Conservation (phyloP, 2,329 filamentous ascomycete genomes). For the Rosellinia necatrix region DNA sequence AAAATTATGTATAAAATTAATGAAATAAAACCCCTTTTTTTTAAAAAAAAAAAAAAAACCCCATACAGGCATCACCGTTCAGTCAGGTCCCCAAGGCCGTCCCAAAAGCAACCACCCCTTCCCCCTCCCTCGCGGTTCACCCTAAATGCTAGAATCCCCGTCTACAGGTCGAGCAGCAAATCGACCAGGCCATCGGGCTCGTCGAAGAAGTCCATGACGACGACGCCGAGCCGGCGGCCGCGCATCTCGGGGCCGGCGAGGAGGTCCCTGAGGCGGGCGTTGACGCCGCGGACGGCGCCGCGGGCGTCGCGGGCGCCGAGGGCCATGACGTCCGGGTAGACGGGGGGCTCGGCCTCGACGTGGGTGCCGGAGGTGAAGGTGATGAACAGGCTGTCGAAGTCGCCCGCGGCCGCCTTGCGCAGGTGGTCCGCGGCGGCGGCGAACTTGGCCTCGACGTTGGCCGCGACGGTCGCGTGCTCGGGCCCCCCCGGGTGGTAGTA, state of each 20-base stretch:
- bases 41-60: too few species aligned
- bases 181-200: slow-evolving; percentile 47
- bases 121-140: too few species aligned
- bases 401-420: slow-evolving; percentile 40
- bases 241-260: slow-evolving; percentile 40
- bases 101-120: too few species aligned
- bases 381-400: slow-evolving; percentile 49
- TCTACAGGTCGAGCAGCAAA: slow-evolving; percentile 41
- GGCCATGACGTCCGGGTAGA: slow-evolving; percentile 52
- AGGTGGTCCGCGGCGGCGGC: slow-evolving; percentile 49
- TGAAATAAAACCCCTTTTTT: too few species aligned
- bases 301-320: slow-evolving; percentile 45
- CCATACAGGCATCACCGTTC: too few species aligned
- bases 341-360: slow-evolving; percentile 43
- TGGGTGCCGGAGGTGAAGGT: slow-evolving; percentile 53
- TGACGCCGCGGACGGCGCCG: too few species aligned
- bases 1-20: too few species aligned
- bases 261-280: too few species aligned
- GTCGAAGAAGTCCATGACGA: slow-evolving; percentile 58
- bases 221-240: slow-evolving; percentile 53
- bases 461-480: slow-evolving; percentile 38
- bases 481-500: slow-evolving; percentile 52
- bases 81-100: too few species aligned
- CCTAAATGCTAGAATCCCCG: too few species aligned
- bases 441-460: slow-evolving; percentile 51